phyloP scores from a whole-genome alignment of 2,329 filamentous ascomycete genomes.

The Xylaria hypoxylon region DNA sequence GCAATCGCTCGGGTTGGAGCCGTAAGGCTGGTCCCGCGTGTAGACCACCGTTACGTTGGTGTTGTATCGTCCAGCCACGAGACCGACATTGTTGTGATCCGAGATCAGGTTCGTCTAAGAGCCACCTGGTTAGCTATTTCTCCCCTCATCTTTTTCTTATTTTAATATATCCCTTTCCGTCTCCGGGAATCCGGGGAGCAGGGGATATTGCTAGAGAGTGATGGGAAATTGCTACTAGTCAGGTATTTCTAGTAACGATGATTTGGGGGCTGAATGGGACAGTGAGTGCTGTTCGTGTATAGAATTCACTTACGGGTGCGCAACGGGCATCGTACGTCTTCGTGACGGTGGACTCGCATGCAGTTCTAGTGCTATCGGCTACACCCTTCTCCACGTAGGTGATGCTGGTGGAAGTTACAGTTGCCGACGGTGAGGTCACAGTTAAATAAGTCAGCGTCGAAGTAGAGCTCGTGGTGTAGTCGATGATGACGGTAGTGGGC shows the following conservation, averaged over 20 bases:
- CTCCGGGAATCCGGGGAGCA: neutral
- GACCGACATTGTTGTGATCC: slow-evolving; percentile 38
- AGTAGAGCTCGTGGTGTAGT: slow-evolving; percentile 47
- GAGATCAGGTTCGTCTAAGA: slow-evolving; percentile 42
- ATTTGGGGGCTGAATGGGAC: neutral
- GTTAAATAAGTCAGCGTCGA: slow-evolving; percentile 38
- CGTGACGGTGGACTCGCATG: slow-evolving; percentile 40
- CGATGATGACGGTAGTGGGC: slow-evolving; percentile 48
- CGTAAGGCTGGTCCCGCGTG: slow-evolving; percentile 33
- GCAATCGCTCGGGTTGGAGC: slow-evolving; percentile 42
- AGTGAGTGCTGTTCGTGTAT: too few species aligned
- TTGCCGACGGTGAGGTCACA: slow-evolving; percentile 24
- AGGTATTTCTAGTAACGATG: neutral
- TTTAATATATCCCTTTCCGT: neutral
- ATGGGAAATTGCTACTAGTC: neutral
- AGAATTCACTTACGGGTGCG: slow-evolving; percentile 38
- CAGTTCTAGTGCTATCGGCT: slow-evolving; percentile 27
- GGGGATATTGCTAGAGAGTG: neutral
- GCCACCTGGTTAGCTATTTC: neutral
- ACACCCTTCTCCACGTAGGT: slow-evolving; percentile 37
- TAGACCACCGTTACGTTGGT: slow-evolving; percentile 40
- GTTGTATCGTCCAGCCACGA: slow-evolving; percentile 39
- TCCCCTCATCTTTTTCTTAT: neutral
- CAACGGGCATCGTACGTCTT: slow-evolving; percentile 46
- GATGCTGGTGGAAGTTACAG: slow-evolving; percentile 21